A percentile compares a stretch with the other conserved stretches of the same genome.
These are phyloP conservation scores for Phytophthora macrochlamydospora DNA, from an alignment of 352 stramenopile species.

Conservation along the genomic window DNA sequence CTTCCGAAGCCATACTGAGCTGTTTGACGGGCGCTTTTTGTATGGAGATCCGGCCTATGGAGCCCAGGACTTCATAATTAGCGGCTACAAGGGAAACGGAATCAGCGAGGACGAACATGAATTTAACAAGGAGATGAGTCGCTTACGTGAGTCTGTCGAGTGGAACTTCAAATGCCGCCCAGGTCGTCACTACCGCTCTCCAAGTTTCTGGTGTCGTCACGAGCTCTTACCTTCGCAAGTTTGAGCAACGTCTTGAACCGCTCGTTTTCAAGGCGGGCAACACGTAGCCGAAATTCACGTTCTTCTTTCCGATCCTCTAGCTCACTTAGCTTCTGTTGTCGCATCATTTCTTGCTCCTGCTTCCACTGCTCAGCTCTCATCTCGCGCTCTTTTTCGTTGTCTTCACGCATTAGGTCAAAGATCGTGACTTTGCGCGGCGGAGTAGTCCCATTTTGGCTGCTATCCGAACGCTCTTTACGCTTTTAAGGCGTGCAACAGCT, in stretches of 20 bases:
- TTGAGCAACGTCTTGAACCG: neutral
- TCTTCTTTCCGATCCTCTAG: neutral
- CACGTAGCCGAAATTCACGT: neutral
- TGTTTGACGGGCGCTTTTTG: conserved; percentile 1
- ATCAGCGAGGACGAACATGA: neutral
- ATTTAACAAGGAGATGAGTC: neutral
- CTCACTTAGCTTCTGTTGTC: neutral
- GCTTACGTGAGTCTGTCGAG: neutral
- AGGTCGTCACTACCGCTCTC: neutral
- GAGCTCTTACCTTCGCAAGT: neutral
- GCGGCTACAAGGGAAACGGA: neutral
- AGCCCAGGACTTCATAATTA: neutral
- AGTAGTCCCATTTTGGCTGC: neutral
- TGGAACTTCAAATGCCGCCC: neutral
- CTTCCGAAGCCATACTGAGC: neutral
- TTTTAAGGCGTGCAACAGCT: neutral
- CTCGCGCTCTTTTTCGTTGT: neutral
- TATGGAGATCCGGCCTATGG: conserved; percentile 5
- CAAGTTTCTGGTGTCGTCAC: neutral
- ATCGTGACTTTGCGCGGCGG: neutral
- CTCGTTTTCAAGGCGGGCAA: neutral
- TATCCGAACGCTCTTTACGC: neutral
- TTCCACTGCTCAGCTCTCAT: neutral
- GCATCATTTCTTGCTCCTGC: neutral
- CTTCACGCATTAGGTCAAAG: neutral